Evolutionary conservation across 1,284 basidiomycete genomes (phyloP).

Genomic region (Malassezia globosa): DNA sequence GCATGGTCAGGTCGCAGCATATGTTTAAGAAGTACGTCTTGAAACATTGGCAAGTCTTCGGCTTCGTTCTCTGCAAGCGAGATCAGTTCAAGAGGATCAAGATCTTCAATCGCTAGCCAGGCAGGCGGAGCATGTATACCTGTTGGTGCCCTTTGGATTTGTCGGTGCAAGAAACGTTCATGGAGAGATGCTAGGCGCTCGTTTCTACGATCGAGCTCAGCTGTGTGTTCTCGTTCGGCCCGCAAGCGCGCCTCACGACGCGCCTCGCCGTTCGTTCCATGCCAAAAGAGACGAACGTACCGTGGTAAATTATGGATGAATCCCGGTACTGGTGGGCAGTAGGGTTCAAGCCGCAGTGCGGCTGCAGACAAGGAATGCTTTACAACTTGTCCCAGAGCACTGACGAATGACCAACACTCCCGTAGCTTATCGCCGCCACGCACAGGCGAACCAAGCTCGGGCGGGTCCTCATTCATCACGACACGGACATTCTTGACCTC

Average conservation of each 20-base stretch:
- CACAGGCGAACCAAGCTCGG: constrained; percentile 5
- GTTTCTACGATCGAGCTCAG: not conserved
- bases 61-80: constrained; percentile 2
- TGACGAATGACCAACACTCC: not conserved
- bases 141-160: not conserved
- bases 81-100: constrained; percentile 8
- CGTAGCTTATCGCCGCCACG: constrained; percentile 14
- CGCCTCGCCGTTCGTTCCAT: constrained; percentile 37
- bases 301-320: constrained; percentile 20
- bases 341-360: constrained; percentile 11
- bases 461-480: constrained; percentile 6
- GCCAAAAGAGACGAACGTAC: constrained; percentile 33
- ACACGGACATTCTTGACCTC: constrained; percentile 28
- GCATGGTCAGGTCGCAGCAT: constrained; percentile 14
- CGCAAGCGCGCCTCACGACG: constrained; percentile 17
- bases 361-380: not conserved
- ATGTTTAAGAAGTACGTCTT: constrained; percentile 25
- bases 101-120: not conserved
- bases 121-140: constrained; percentile 1
- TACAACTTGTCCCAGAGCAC: constrained; percentile 7
- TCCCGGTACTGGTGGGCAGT: constrained; percentile 18
- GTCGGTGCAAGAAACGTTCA: not conserved
- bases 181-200: not conserved
- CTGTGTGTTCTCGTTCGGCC: not conserved
- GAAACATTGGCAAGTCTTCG: constrained; percentile 11